Evolutionary conservation across 352 stramenopile species (phyloP).

Genomic region (Phytopythium aichiense): DNA sequence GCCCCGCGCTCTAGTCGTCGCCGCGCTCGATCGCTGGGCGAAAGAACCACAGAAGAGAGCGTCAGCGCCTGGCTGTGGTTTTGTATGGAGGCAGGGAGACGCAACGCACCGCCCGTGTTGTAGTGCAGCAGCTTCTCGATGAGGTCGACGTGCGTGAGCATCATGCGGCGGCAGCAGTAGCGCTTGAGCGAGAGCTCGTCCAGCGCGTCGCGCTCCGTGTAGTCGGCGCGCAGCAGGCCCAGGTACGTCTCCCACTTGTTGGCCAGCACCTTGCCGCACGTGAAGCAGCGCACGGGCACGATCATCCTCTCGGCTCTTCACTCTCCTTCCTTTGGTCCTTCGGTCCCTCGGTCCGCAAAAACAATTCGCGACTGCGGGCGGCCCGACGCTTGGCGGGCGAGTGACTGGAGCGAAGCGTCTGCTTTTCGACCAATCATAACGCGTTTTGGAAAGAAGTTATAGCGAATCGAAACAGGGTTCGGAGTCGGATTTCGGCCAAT

Average conservation of each 20-base stretch:
- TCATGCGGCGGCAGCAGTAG: conserved; percentile 99
- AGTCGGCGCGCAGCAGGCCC: conserved; percentile 94
- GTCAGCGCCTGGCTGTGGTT: background rate
- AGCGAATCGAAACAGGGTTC: background rate
- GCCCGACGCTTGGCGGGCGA: background rate
- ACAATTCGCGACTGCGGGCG: background rate
- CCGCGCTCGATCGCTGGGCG: conserved; percentile 75
- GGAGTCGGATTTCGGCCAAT: background rate
- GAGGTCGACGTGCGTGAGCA: conserved; percentile 99
- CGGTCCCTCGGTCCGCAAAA: background rate
- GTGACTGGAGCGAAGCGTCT: background rate
- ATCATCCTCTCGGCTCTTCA: conserved; percentile 82
- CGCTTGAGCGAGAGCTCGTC: conserved; percentile 97
- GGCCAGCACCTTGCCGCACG: conserved; percentile 99
- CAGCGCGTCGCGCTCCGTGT: conserved; percentile 96
- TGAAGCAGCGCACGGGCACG: conserved; percentile 99
- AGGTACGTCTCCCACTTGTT: conserved; percentile 99
- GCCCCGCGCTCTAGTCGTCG: conserved; percentile 42
- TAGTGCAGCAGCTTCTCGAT: conserved; percentile 99
- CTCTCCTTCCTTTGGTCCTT: background rate
- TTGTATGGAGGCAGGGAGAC: background rate
- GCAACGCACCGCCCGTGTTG: conserved; percentile 90
- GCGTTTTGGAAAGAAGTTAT: background rate
- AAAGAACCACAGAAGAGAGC: background rate
- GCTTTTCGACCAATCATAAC: background rate